Evolutionary conservation across 495 filamentous ascomycete species (phyloP), one percentile per base, ranked within the genome.

Genomic region (Xylaria longipes): DNA sequence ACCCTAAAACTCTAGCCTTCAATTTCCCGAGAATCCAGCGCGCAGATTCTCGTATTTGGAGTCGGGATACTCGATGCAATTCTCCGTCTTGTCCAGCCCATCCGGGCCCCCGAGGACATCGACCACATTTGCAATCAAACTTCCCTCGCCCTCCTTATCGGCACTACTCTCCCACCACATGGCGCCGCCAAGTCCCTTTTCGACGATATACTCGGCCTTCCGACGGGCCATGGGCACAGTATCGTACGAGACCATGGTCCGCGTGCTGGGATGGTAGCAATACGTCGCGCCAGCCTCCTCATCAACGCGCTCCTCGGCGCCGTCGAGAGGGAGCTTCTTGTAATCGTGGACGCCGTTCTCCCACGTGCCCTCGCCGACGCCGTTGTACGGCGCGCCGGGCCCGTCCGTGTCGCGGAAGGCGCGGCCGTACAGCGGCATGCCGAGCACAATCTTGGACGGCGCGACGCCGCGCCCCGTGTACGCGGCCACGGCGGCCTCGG

Each of bases 91-190:
- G 64, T 94, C 89, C 77, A 97, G 77, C 0, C 70, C 75, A 1
- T 71, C 72, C n/a, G 76, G 79, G 6, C 89, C 90, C 33, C 91
- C 84, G 1, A 89, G 62, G 7, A 80, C 82, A 12, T 87, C 86
- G 14, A 93, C 90, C 58, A 92, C 91, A 57, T 86, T 90, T 15
- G 83, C 86, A 66, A 97, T 93, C 81, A 96, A 73, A 77, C 92
- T 94, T 61, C 89, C 86, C 5, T 85, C 80, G 0, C 88, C 89
- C 3, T 75, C 76, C 80, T 91, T 93, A 79, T 98, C 95, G 5
- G 87, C 91, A 80, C 90, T 94, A 74, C 90, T 92, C 82, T 98
- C 95, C 95, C 95, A 98, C 94, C 94, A 98, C 95, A 98, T 98
- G 17, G 86, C 93, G 25, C 95, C 94, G 1, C 93, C 94, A 5